Conservation (phyloP, 164 flowering plant species). For the Kingdonia uniflora region DNA sequence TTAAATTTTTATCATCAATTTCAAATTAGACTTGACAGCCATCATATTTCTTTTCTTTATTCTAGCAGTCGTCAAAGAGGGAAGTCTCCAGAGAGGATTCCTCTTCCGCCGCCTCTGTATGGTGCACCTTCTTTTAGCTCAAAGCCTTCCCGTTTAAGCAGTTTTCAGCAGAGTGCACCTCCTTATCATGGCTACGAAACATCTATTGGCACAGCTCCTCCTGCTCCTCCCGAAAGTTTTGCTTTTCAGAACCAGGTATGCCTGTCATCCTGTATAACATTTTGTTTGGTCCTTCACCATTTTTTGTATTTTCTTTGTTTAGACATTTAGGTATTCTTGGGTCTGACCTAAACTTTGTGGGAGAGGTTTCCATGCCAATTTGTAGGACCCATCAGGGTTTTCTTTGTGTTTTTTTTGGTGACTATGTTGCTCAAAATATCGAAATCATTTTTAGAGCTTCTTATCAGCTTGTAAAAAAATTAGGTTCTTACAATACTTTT, state of each 20-base stretch:
- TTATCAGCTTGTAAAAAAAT: too few species aligned
- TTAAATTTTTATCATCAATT: not conserved
- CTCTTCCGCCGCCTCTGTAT: constrained; percentile 73
- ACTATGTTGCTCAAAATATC: too few species aligned
- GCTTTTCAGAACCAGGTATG: constrained; percentile 48
- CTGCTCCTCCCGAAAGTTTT: constrained; percentile 53
- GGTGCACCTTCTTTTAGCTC: constrained; percentile 22
- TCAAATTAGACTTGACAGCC: not conserved
- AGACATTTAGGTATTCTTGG: too few species aligned
- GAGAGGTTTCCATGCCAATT: not conserved
- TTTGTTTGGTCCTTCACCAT: not conserved
- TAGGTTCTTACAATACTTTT: too few species aligned
- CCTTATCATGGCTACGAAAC: constrained; percentile 18
- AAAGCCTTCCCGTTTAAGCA: constrained; percentile 33
- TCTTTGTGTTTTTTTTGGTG: not conserved
- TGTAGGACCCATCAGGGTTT: not conserved
- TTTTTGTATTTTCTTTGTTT: too few species aligned
- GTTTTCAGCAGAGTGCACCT: constrained; percentile 36
- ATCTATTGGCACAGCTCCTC: constrained; percentile 34
- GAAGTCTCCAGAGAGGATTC: constrained; percentile 36
- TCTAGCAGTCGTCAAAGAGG: constrained; percentile 37
- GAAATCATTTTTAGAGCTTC: too few species aligned
- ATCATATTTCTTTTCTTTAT: not conserved
- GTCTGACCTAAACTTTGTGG: too few species aligned
- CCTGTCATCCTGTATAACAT: not conserved